Conservation (phyloP, 768 basidiomycete genomes). For the Wakefieldia striispora region DNA sequence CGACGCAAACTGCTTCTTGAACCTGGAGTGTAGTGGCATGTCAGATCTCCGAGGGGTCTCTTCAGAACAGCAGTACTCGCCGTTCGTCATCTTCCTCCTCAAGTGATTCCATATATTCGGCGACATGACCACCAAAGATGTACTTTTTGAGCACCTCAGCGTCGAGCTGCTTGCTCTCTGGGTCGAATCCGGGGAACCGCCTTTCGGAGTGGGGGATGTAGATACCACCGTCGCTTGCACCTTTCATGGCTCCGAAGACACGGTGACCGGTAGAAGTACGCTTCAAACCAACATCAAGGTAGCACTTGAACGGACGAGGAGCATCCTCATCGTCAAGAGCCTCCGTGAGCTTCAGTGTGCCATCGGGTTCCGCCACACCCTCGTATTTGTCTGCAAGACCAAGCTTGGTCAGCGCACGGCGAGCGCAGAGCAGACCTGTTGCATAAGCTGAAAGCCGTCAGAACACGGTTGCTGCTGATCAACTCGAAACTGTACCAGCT, state of each 20-base stretch:
- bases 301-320: slow-evolving; percentile 98
- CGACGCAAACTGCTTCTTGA: slow-evolving; percentile 95
- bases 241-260: slow-evolving; percentile 98
- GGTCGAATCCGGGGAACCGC: slow-evolving; percentile 97
- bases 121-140: slow-evolving; percentile 95
- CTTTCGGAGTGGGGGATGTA: slow-evolving; percentile 97
- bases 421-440: slow-evolving; percentile 91
- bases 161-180: slow-evolving; percentile 89
- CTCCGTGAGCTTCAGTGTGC: slow-evolving; percentile 81
- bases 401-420: slow-evolving; percentile 92
- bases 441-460: slow-evolving; percentile 70
- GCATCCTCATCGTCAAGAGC: slow-evolving; percentile 87
- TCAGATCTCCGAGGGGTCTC: slow-evolving; percentile 5
- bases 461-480: neutral
- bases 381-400: slow-evolving; percentile 98
- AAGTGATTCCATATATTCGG: slow-evolving; percentile 98
- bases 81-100: slow-evolving; percentile 99
- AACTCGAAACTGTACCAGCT: slow-evolving; percentile 58
- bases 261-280: slow-evolving; percentile 97
- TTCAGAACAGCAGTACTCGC: slow-evolving; percentile 36
- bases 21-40: slow-evolving; percentile 43
- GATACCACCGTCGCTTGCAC: slow-evolving; percentile 96
- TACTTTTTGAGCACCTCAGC: slow-evolving; percentile 96
- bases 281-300: slow-evolving; percentile 97
- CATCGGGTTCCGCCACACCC: slow-evolving; percentile 90